Evolutionary conservation across 2,329 filamentous ascomycete species (phyloP), one percentile per base, ranked within the genome.

Genomic region (Teratosphaeria viscida): DNA sequence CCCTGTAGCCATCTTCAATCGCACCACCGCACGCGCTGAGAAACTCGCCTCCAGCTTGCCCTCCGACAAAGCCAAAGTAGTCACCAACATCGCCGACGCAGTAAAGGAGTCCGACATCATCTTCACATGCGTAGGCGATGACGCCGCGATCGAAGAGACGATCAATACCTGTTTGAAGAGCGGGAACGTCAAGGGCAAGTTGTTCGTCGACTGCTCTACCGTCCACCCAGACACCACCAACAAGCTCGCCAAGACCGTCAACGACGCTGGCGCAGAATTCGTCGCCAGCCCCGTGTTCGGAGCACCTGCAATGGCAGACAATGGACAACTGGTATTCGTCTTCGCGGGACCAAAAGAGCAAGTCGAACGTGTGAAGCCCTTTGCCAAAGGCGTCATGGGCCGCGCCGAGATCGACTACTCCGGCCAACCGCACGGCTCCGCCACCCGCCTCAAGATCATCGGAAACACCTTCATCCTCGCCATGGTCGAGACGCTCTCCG

Each of bases 201-300:
- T 94, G 16, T 86, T 96, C 65, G 82, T 95, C 35, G 91, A 96
- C 70, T 92, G 88, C 79, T 94, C 89, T 3, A 96, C 91, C 29
- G 83, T 96, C 39, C 88, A 94, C 72, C 91, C 92, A 0, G 87
- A 92, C 59, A 90, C 88, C 3, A 89, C 88, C 1, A 82, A 89
- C 62, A 79, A 78, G 29, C 74, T 90, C 2, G 85, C 85, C 29
- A 78, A 83, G 65, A 77, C 74, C 29, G 76, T 87, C 61, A 76
- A 77, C 12, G 78, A 72, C 1, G 79, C 79, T 27, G 88, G 88
- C 5, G 90, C 82, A 2, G 79, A 85, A 47, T 95, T 95, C 69
- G 83, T 95, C 19, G 88, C 89, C 0, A 84, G 82, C 67, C 85
- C 86, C 11, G 84, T 92, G 4, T 91, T 91, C 67, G 87, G 87